These are phyloP conservation scores for Phaffomyces thermotolerans DNA, from an alignment of 805 yeast genomes.

Conservation along the genomic window DNA sequence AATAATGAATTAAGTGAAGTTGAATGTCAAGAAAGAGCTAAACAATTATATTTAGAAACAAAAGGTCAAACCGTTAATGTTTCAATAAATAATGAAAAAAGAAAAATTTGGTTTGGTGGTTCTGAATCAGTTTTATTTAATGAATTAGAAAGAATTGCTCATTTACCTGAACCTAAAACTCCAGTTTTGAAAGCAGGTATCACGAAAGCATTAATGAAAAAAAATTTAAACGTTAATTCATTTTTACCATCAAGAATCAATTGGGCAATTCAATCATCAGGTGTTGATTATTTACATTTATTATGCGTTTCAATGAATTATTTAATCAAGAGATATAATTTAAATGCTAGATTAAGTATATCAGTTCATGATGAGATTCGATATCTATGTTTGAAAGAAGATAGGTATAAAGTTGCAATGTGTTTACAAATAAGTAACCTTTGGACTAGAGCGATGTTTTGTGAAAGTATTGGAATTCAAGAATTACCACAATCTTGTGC, in stretches of 20 bases:
- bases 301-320: conserved; percentile 84
- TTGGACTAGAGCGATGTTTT: conserved; percentile 96
- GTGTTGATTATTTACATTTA: conserved; percentile 91
- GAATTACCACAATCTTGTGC: conserved; percentile 95
- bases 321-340: conserved; percentile 49
- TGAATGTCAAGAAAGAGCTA: conserved; percentile 62
- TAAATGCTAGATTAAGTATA: conserved; percentile 71
- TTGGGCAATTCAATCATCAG: conserved; percentile 98
- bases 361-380: conserved; percentile 96
- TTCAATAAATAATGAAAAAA: conserved; percentile 19
- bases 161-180: conserved; percentile 71
- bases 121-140: conserved; percentile 91
- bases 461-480: conserved; percentile 82
- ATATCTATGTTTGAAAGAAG: conserved; percentile 65
- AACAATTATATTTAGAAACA: conserved; percentile 65
- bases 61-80: conserved; percentile 54
- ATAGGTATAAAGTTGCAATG: conserved; percentile 70
- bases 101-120: conserved; percentile 72
- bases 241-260: conserved; percentile 88
- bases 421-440: conserved; percentile 82
- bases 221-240: conserved; percentile 54
- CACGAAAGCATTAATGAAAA: conserved; percentile 69
- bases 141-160: conserved; percentile 79
- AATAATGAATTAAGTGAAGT: conserved; percentile 61
- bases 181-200: conserved; percentile 93